Percentiles rank a stretch among this genome's conserved stretches.
Conservation (phyloP, 108 stramenopile genomes). For the Phaeodactylum tricornutum region DNA sequence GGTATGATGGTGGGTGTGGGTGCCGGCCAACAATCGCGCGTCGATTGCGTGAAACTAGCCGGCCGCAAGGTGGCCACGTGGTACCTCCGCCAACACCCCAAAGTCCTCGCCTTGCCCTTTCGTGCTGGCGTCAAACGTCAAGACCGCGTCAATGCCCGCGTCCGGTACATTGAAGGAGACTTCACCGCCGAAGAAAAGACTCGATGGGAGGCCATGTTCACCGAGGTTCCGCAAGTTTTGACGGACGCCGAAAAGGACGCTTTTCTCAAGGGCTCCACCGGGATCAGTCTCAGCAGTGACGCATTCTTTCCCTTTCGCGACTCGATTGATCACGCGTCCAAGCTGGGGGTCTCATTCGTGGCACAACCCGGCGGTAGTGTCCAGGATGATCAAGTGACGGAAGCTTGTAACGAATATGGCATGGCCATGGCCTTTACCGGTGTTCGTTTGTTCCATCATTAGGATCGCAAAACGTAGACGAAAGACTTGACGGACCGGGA, state of each 20-base stretch:
- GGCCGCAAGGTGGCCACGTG: slow-evolving; percentile 95
- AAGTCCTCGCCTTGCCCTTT: slow-evolving; percentile 90
- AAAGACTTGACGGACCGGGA: no score
- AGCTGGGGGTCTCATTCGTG: slow-evolving; percentile 87
- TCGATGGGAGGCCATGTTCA: slow-evolving; percentile 86
- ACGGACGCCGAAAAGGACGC: slow-evolving; percentile 87
- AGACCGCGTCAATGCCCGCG: slow-evolving; percentile 97
- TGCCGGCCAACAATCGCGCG: slow-evolving; percentile 98
- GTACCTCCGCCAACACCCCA: slow-evolving; percentile 96
- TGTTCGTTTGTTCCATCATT: slow-evolving; percentile 97
- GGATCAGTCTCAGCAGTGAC: slow-evolving; percentile 87
- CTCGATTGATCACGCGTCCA: slow-evolving; percentile 96
- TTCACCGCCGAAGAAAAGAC: slow-evolving; percentile 88
- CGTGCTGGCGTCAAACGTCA: slow-evolving; percentile 92
- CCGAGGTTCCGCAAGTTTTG: slow-evolving; percentile 73
- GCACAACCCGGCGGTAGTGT: slow-evolving; percentile 97
- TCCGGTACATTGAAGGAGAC: slow-evolving; percentile 97
- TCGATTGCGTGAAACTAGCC: slow-evolving; percentile 99
- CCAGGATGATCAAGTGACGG: slow-evolving; percentile 84
- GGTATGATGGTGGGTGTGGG: slow-evolving; percentile 99
- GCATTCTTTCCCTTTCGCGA: slow-evolving; percentile 99
- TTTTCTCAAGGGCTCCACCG: slow-evolving; percentile 70
- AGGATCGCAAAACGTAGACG: no score
- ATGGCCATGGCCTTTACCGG: slow-evolving; percentile 98
- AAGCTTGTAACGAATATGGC: slow-evolving; percentile 90